Percentiles rank a stretch among this genome's conserved stretches.
Conservation (phyloP, 1,284 basidiomycete genomes). For the Ustilago xerochloae region DNA sequence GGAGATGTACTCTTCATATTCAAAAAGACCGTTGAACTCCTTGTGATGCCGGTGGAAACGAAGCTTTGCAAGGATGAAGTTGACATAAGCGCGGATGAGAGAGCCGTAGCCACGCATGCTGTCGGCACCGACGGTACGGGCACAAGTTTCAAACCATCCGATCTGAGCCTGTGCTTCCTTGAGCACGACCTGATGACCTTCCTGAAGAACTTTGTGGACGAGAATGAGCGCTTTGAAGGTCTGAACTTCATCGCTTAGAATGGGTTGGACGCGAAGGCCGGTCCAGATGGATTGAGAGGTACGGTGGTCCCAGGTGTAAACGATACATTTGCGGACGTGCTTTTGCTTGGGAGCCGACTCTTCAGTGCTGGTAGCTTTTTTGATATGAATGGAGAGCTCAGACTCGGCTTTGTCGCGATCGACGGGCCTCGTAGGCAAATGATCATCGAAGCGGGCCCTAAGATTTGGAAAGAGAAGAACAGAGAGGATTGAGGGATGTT, state of each 20-base stretch:
- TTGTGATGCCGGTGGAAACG: conserved; percentile 68
- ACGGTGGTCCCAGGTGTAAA: conserved; percentile 68
- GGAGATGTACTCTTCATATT: conserved; percentile 68
- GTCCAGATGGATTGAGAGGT: conserved; percentile 67
- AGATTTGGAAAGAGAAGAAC: neutral
- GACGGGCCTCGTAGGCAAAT: conserved; percentile 63
- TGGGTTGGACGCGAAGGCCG: conserved; percentile 65
- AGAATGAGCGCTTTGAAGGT: conserved; percentile 68
- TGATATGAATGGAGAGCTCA: conserved; percentile 65
- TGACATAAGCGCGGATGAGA: conserved; percentile 66
- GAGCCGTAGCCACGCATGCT: conserved; percentile 63
- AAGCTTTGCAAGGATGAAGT: conserved; percentile 66
- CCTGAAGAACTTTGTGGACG: conserved; percentile 67
- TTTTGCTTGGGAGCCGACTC: conserved; percentile 68
- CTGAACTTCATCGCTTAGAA: conserved; percentile 67
- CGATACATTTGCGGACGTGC: conserved; percentile 68
- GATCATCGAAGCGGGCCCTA: conserved; percentile 51
- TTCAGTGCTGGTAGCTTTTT: conserved; percentile 65
- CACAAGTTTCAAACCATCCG: conserved; percentile 67
- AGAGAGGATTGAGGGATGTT: neutral
- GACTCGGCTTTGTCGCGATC: conserved; percentile 66
- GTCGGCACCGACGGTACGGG: conserved; percentile 59
- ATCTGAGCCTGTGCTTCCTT: conserved; percentile 66
- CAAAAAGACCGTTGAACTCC: conserved; percentile 68
- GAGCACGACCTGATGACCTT: conserved; percentile 65